Evolutionary conservation across 208 protist genomes (phyloP).

Genomic region (Wallacemonas sp.): DNA sequence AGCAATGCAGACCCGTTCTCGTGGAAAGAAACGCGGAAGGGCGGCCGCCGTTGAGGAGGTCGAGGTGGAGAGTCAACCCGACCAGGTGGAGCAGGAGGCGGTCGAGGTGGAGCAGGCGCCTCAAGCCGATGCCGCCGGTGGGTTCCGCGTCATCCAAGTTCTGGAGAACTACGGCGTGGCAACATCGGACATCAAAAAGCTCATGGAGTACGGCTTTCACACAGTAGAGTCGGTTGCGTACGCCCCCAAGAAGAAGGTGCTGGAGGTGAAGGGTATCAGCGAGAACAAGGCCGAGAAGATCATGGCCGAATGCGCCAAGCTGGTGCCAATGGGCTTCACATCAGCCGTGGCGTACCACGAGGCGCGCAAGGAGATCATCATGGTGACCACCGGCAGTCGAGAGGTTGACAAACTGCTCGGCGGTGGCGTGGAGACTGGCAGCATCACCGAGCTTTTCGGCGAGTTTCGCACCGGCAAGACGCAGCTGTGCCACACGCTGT

Average conservation of each 20-base stretch:
- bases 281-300: slow-evolving; percentile 99
- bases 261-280: slow-evolving; percentile 97
- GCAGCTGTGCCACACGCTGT: slow-evolving; percentile 99
- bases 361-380: slow-evolving; percentile 95
- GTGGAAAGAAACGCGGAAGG: slow-evolving; percentile 49
- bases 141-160: slow-evolving; percentile 86
- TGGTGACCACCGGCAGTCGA: slow-evolving; percentile 98
- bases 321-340: slow-evolving; percentile 98
- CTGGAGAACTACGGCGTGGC: slow-evolving; percentile 94
- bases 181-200: slow-evolving; percentile 97
- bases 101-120: slow-evolving; percentile 27
- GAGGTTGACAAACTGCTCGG: slow-evolving; percentile 97
- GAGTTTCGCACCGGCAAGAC: slow-evolving; percentile 99
- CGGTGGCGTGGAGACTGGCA: slow-evolving; percentile 98
- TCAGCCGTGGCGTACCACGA: slow-evolving; percentile 97
- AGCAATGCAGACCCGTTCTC: slow-evolving; percentile 63
- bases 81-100: slow-evolving; percentile 36
- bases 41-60: slow-evolving; percentile 37
- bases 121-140: slow-evolving; percentile 28
- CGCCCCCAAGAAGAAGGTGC: slow-evolving; percentile 96
- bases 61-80: slow-evolving; percentile 37
- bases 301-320: slow-evolving; percentile 93
- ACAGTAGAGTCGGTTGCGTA: slow-evolving; percentile 97
- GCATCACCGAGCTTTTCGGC: slow-evolving; percentile 99
- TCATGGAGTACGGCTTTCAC: slow-evolving; percentile 95